Evolutionary conservation across 768 basidiomycete genomes (phyloP).

Genomic region (Suillus cothurnatus): DNA sequence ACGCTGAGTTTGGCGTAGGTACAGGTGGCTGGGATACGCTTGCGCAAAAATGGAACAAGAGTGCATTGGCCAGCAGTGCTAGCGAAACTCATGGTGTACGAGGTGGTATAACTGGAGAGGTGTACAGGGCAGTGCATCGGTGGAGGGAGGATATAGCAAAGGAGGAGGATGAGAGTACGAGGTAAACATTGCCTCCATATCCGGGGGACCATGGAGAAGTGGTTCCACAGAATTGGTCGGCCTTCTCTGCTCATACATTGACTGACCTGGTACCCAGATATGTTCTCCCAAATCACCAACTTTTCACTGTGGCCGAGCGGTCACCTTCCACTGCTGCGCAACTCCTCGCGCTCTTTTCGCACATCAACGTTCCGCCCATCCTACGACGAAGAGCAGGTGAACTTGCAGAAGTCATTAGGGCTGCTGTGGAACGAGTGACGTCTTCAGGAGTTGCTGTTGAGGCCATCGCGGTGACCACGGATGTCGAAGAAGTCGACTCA

Average conservation of each 20-base stretch:
- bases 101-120: conserved; percentile 51
- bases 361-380: conserved; percentile 55
- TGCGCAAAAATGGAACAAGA: conserved; percentile 83
- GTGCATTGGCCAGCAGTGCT: conserved; percentile 41
- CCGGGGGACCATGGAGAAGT: background rate
- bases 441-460: background rate
- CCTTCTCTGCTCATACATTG: background rate
- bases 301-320: conserved; percentile 74
- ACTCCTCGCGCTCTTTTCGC: conserved; percentile 58
- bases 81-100: conserved; percentile 32
- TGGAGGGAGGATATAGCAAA: conserved; percentile 85
- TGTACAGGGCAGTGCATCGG: conserved; percentile 72
- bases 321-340: conserved; percentile 67
- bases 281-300: conserved; percentile 71
- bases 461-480: background rate
- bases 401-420: conserved; percentile 61
- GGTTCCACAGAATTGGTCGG: background rate
- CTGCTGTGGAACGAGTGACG: conserved; percentile 37
- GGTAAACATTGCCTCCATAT: conserved; percentile 46
- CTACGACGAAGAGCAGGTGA: conserved; percentile 65
- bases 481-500: background rate
- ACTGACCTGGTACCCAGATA: conserved; percentile 45
- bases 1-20: conserved; percentile 63
- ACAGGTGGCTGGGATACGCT: conserved; percentile 76
- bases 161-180: conserved; percentile 83